Evolutionary conservation across 2,329 filamentous ascomycete species (phyloP), one percentile per base, ranked within the genome.

Genomic region (Byssoonygena ceratinophila): DNA sequence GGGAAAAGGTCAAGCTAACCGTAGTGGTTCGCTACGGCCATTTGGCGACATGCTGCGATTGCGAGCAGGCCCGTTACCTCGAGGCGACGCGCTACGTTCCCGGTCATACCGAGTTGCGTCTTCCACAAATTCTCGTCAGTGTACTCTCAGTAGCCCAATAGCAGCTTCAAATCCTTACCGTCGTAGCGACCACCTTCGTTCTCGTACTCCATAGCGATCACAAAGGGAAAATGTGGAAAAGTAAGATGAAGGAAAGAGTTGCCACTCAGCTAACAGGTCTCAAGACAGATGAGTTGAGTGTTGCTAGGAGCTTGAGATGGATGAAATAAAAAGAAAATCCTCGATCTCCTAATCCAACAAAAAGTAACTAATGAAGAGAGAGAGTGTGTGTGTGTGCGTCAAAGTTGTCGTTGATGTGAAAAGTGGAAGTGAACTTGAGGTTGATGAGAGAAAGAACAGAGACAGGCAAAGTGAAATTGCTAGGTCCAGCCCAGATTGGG

Each of bases 31-130:
- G 41, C 64, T 63, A 59, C 81, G 80, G 58, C 75, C 79, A 60
- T 78, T 80, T 55, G 80, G 78, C 53, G 81, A 83, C 59, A 81
- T 78, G 66, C 81, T 83, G 63, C 82, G 80, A 60, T 77, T 76
- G 60, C 81, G 76, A 58, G 76, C 74, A 57, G 68, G 71, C 53
- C 64, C 65, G 62, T 79, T 77, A 61, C 77, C 78, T 64, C 78
- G 78, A 62, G 81, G 82, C 59, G 81, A 84, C 60, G 80, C 78
- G 66, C 79, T 82, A 66, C 81, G 78, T 59, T 84, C 80, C 64
- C 82, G 81, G 57, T 80, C 76, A 67, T 82, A 83, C 61, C 79
- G 78, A 66, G 76, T 27, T 12, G 49, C 74, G 63, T 84, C 81
- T 62, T 83, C 76, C 71, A 50, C 29, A 23, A 46, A 34, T 60